These are phyloP conservation scores for Leccinum pellstonianum DNA, from an alignment of 768 basidiomycete species.

Conservation along the genomic window DNA sequence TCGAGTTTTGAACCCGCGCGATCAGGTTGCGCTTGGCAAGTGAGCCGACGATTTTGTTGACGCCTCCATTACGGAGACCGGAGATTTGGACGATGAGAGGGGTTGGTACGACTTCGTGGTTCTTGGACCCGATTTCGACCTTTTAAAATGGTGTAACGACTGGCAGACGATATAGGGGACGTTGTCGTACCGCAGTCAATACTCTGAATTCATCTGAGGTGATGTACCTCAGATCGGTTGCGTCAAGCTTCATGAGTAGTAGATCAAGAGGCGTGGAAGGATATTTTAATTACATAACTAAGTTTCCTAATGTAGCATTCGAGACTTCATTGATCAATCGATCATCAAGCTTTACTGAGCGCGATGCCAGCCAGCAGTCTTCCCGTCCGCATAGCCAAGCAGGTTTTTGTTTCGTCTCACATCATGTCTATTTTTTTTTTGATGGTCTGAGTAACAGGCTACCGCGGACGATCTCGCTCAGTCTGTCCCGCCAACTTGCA, in stretches of 20 bases:
- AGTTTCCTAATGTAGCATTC: not conserved
- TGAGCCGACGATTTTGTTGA: slow-evolving; percentile 88
- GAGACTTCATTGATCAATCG: not conserved
- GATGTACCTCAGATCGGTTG: slow-evolving; percentile 91
- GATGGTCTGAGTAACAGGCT: slow-evolving; percentile 17
- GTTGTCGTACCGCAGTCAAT: slow-evolving; percentile 73
- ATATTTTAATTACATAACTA: not conserved
- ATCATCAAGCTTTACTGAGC: not conserved
- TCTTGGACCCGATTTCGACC: slow-evolving; percentile 98
- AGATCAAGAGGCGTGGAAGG: slow-evolving; percentile 4
- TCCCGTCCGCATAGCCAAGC: slow-evolving; percentile 31
- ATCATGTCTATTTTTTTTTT: not conserved
- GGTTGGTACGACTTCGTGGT: slow-evolving; percentile 94
- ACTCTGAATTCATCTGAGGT: slow-evolving; percentile 92
- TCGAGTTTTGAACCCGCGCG: slow-evolving; percentile 84
- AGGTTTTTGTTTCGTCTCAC: slow-evolving; percentile 30
- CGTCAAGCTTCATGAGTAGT: slow-evolving; percentile 81
- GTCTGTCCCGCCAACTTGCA: slow-evolving; percentile 13
- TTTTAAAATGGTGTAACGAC: slow-evolving; percentile 31
- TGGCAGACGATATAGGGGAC: slow-evolving; percentile 1
- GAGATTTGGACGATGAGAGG: slow-evolving; percentile 89
- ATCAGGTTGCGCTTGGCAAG: slow-evolving; percentile 92
- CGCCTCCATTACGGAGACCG: slow-evolving; percentile 87
- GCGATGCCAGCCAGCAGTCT: slow-evolving; percentile 13
- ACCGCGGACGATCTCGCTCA: slow-evolving; percentile 21